Percentiles rank a stretch among this genome's conserved stretches.
phyloP scores from a whole-genome alignment of 495 filamentous ascomycete genomes.

The Penicillium maclennaniae region DNA sequence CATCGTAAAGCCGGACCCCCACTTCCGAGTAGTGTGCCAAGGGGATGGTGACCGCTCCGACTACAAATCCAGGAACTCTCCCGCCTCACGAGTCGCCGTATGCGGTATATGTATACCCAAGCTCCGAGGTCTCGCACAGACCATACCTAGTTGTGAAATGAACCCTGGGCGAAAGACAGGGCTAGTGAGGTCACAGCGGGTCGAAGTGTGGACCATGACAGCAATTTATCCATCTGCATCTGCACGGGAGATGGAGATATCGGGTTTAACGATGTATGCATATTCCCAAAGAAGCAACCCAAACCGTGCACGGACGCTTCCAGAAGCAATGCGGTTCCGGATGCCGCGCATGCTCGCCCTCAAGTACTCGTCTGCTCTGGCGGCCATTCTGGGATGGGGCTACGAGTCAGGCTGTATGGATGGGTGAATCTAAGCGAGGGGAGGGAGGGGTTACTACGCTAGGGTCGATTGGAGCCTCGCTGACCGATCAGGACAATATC shows the following conservation, averaged over 20 bases:
- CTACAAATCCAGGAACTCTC: not conserved
- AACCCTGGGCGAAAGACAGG: not conserved
- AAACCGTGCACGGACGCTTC: not conserved
- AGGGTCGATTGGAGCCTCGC: not conserved
- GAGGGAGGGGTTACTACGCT: not conserved
- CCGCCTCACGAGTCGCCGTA: not conserved
- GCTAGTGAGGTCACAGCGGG: not conserved
- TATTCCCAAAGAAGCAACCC: not conserved
- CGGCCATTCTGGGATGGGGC: not conserved
- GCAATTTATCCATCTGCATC: not conserved
- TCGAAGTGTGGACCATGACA: not conserved
- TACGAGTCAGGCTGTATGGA: not conserved
- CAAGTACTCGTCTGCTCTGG: no score
- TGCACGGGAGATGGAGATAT: no score
- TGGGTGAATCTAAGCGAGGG: not conserved
- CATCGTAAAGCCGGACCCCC: not conserved
- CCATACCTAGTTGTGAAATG: no score
- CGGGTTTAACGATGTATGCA: not conserved
- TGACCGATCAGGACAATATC: not conserved
- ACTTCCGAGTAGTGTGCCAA: no score
- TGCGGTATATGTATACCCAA: not conserved
- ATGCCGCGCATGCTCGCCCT: not conserved
- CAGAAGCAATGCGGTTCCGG: not conserved
- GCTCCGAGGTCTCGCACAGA: not conserved
- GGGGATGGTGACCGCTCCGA: not conserved